Evolutionary conservation across 257 asterid species (phyloP).

Genomic region (Salvia rosmarinus): DNA sequence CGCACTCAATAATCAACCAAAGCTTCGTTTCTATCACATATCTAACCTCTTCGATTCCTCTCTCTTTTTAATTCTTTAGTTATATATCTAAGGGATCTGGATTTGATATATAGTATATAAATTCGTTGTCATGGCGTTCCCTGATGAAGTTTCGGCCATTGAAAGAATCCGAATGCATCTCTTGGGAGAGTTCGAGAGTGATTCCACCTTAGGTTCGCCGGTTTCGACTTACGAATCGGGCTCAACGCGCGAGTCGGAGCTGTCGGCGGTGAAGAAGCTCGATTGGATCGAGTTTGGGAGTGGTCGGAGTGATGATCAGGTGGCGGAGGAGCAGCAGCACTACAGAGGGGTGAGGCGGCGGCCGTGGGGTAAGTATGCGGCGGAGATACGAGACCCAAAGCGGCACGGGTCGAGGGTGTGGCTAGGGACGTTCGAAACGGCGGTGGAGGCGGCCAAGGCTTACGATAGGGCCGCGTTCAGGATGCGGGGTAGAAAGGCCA

Average conservation of each 20-base stretch:
- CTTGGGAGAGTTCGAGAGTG: slow-evolving; percentile 36
- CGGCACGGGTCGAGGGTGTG: slow-evolving; percentile 62
- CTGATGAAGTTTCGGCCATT: slow-evolving; percentile 39
- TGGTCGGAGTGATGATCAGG: neutral
- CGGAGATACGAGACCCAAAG: slow-evolving; percentile 69
- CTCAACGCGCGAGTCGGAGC: neutral
- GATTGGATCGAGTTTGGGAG: slow-evolving; percentile 37
- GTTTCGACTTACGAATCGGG: too few species aligned
- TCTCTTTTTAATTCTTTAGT: neutral
- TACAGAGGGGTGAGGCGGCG: slow-evolving; percentile 55
- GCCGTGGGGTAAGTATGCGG: slow-evolving; percentile 73
- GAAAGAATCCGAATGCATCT: slow-evolving; percentile 50
- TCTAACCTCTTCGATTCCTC: neutral
- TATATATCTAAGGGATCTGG: neutral
- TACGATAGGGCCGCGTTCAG: slow-evolving; percentile 71
- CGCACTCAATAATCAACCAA: neutral
- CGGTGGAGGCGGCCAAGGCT: slow-evolving; percentile 70
- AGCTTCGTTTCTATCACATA: neutral
- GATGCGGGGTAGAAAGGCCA: slow-evolving; percentile 76
- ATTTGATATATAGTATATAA: neutral
- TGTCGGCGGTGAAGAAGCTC: slow-evolving; percentile 15
- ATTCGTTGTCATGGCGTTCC: slow-evolving; percentile 25
- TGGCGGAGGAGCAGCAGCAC: slow-evolving; percentile 24
- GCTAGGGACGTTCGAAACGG: slow-evolving; percentile 70
- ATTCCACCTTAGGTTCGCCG: too few species aligned